Percentiles rank a stretch among this genome's conserved stretches.
phyloP scores from a whole-genome alignment of 78 protist species.

The Cavenderia fasciculata region DNA sequence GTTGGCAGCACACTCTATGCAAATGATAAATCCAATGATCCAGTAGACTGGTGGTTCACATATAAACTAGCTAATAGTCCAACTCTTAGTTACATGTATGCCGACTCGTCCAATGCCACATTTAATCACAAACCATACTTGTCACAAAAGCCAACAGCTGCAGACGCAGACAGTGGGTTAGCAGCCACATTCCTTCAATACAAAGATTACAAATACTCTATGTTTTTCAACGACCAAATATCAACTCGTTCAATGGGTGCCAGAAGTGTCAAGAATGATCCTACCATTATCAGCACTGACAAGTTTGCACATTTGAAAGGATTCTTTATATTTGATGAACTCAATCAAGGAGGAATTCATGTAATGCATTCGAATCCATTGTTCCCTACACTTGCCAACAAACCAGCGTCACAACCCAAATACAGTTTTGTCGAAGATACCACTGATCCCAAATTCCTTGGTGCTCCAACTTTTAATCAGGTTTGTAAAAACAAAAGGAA shows the following conservation, averaged over 20 bases:
- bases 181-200: conserved; percentile 1
- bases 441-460: no score
- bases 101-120: no score
- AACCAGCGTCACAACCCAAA: neutral
- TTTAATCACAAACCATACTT: neutral
- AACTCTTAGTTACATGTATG: no score
- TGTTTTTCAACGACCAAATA: conserved; percentile 1
- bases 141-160: neutral
- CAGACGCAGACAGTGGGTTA: neutral
- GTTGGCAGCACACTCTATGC: neutral
- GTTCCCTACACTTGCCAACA: neutral
- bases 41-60: conserved; percentile 23
- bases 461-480: no score
- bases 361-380: neutral
- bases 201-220: neutral
- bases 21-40: no score
- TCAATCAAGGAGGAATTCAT: neutral
- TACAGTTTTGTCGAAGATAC: no score
- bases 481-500: no score
- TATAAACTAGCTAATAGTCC: no score
- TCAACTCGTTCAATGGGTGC: neutral
- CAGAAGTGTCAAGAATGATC: no score
- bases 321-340: neutral
- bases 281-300: no score
- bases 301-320: neutral